Conservation (phyloP, 129 eudicot species). For the Flaveria robusta region DNA sequence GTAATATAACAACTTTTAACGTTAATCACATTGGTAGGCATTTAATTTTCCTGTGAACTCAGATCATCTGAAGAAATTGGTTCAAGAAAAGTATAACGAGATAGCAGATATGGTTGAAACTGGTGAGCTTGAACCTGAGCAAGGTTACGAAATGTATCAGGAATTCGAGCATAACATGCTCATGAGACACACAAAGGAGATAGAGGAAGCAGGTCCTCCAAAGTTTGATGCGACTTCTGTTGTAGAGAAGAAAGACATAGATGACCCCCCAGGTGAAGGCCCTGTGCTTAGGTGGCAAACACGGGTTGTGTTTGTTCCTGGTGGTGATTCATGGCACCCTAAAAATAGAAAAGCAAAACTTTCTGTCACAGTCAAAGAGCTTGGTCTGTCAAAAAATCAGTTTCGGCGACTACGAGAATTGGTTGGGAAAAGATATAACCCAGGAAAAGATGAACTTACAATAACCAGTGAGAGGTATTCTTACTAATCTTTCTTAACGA, state of each 20-base stretch:
- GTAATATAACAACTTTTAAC: neutral
- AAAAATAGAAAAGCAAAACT: conserved; percentile 89
- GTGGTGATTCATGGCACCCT: conserved; percentile 98
- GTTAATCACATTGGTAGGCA: neutral
- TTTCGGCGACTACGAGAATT: conserved; percentile 73
- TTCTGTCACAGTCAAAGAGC: conserved; percentile 90
- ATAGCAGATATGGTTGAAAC: conserved; percentile 69
- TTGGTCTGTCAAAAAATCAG: conserved; percentile 79
- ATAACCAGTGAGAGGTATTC: conserved; percentile 92
- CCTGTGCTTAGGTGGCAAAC: conserved; percentile 92
- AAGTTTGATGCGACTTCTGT: conserved; percentile 51
- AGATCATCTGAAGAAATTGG: conserved; percentile 78
- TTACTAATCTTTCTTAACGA: neutral
- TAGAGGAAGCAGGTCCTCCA: conserved; percentile 57
- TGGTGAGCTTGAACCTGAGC: conserved; percentile 66
- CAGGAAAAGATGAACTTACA: conserved; percentile 88
- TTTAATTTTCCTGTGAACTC: conserved; percentile 24
- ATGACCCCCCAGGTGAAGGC: conserved; percentile 93
- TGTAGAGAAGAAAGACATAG: conserved; percentile 46
- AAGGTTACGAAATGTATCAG: conserved; percentile 71
- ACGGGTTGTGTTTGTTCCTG: conserved; percentile 81
- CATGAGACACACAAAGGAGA: conserved; percentile 51
- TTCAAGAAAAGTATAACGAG: conserved; percentile 66
- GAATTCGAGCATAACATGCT: conserved; percentile 85
- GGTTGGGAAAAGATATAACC: conserved; percentile 81